phyloP scores from a whole-genome alignment of 306 rosid genomes.

The Malus domestica region DNA sequence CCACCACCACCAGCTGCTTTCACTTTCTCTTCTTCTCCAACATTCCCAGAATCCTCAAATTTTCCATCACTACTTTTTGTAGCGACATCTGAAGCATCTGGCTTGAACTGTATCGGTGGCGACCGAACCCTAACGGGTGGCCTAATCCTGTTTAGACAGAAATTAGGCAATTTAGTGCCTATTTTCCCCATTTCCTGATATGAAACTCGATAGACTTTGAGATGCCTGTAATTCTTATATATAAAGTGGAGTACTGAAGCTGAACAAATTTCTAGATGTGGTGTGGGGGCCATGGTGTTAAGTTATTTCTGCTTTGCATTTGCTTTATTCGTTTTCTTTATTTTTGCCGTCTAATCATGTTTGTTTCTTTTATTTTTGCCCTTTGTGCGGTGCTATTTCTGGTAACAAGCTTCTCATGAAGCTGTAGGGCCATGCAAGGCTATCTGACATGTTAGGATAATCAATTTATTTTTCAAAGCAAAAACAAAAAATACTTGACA shows the following conservation, averaged over 20 bases:
- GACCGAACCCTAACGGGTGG: conserved; percentile 81
- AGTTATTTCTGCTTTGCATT: conserved; percentile 10
- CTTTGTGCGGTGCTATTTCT: conserved; percentile 37
- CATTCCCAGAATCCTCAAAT: conserved; percentile 12
- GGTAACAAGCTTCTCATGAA: conserved; percentile 70
- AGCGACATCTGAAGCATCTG: conserved; percentile 6
- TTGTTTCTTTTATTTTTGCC: conserved; percentile 17
- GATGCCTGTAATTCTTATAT: conserved; percentile 31
- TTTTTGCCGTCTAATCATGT: conserved; percentile 26
- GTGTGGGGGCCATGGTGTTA: conserved; percentile 30
- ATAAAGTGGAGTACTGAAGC: conserved; percentile 15
- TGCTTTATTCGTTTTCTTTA: conserved; percentile 10
- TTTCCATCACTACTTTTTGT: conserved; percentile 21
- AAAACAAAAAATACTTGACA: neutral
- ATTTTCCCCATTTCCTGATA: conserved; percentile 60
- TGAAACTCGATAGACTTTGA: conserved; percentile 3
- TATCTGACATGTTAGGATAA: conserved; percentile 9
- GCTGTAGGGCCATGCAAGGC: conserved; percentile 45
- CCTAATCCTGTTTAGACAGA: conserved; percentile 79
- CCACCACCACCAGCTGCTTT: conserved; percentile 19
- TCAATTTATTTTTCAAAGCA: neutral
- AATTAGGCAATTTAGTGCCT: conserved; percentile 61
- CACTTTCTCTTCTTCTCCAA: conserved; percentile 7
- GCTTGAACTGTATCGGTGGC: conserved; percentile 51
- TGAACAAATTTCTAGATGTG: conserved; percentile 25